Base-by-base conservation (phyloP, 345 rosid species). In the Populus pruinosa region DNA sequence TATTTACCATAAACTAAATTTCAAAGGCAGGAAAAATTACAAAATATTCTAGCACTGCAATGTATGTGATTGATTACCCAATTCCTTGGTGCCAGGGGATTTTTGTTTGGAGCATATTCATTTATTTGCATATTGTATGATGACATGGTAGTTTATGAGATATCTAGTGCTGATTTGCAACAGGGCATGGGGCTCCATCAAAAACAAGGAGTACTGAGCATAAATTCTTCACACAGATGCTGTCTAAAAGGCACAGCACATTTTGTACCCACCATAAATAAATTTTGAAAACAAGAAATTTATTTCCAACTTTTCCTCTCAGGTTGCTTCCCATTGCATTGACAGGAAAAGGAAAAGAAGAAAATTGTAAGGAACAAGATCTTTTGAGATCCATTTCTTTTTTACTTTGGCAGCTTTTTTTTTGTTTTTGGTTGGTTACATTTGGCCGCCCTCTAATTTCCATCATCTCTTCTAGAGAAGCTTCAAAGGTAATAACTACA, bases 271-370 rank as follows among this genome's bases (percentile, higher is more conserved):
- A 73, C 83, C 31, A 17, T 84, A 74, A 69, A 68, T 69, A 35
- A 63, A 73, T 62, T 69, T 62, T 31, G 72, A 72, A 71, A 67
- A 73, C 61, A 71, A 67, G 76, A 67, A 77, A 65, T 83, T 87
- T 80, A 80, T 89, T 86, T 82, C 77, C 71, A 69, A 53, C 75
- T 78, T 79, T 72, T 72, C 44, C 72, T 70, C 80, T 80, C 81
- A 55, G 77, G 78, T 74, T 86, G 87, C 78, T 87, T 79, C 83
- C 83, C 78, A 77, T 79, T 80, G 83, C 87, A 84, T 64, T 74
- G 80, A 81, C 82, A 38, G 70, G 73, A 69, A 82, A 86, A 69
- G 41, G 55, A 44, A 44, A 35, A 71, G 65, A 39, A 71, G 77
- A 43, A 62, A 47, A 29, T n/a, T 23, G 23, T 9, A 64, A 69